Evolutionary conservation across 495 filamentous ascomycete genomes (phyloP).

Genomic region (Staphylotrichum tortipilum): DNA sequence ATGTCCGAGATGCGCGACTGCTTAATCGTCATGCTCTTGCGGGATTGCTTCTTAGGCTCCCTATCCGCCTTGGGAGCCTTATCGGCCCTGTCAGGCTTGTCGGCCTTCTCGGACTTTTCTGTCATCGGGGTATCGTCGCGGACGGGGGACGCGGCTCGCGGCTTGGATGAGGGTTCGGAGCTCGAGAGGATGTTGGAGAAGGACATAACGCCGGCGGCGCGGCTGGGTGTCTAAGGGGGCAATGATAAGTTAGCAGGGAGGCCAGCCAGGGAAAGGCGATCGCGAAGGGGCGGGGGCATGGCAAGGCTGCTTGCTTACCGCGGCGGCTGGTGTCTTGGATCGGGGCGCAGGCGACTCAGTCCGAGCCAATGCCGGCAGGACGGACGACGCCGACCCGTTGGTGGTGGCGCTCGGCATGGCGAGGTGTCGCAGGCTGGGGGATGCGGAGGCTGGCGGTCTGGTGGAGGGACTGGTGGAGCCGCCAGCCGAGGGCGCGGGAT

Average conservation of each 20-base stretch:
- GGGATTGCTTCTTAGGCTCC: constrained; percentile 28
- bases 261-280: too few relatives aligned
- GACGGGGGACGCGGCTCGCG: constrained; percentile 33
- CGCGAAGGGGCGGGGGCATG: too few relatives aligned
- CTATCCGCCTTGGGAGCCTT: too few relatives aligned
- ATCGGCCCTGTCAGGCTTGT: constrained; percentile 14
- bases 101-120: constrained; percentile 16
- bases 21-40: constrained; percentile 39
- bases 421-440: constrained; percentile 38
- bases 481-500: constrained; percentile 44
- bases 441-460: constrained; percentile 45
- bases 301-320: too few relatives aligned
- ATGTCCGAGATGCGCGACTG: constrained; percentile 29
- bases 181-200: constrained; percentile 83
- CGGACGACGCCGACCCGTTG: constrained; percentile 38
- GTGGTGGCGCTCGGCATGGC: constrained; percentile 35
- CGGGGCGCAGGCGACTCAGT: constrained; percentile 34
- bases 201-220: constrained; percentile 77
- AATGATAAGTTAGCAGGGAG: constrained; percentile 4
- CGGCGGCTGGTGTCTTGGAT: constrained; percentile 24
- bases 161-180: constrained; percentile 51
- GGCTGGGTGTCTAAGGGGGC: constrained; percentile 47
- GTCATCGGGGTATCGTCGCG: constrained; percentile 19
- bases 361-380: constrained; percentile 33
- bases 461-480: constrained; percentile 46